Evolutionary conservation across 73 alveolate species (phyloP).

Genomic region (Durusdinium trenchii): DNA sequence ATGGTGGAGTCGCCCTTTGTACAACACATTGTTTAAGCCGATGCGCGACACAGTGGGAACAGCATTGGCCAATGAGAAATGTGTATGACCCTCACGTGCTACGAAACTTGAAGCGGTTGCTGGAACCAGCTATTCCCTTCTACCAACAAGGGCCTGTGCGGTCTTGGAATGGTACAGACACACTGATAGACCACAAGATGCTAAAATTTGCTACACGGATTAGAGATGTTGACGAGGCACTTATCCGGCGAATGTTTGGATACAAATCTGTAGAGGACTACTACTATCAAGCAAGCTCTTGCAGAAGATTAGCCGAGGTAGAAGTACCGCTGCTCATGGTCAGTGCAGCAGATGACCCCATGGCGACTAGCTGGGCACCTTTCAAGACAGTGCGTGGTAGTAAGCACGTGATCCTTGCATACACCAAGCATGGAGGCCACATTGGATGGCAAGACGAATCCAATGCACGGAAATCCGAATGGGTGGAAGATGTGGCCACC

Average conservation of each 20-base stretch:
- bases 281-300: conserved; percentile 62
- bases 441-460: conserved; percentile 21
- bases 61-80: conserved; percentile 55
- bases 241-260: conserved; percentile 74
- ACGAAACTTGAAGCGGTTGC: conserved; percentile 44
- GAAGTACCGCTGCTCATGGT: conserved; percentile 56
- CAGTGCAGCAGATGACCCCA: conserved; percentile 86
- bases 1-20: conserved; percentile 81
- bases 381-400: neutral
- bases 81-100: conserved; percentile 49
- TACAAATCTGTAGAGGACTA: conserved; percentile 71
- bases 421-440: conserved; percentile 78
- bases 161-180: neutral
- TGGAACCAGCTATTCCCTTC: conserved; percentile 64
- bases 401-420: conserved; percentile 36
- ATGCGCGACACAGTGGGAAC: conserved; percentile 14
- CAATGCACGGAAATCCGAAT: neutral
- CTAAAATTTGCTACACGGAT: conserved; percentile 12
- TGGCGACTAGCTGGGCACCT: conserved; percentile 77
- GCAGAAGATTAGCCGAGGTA: conserved; percentile 53
- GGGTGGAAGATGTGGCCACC: conserved; percentile 40
- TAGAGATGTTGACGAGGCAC: conserved; percentile 59
- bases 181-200: neutral
- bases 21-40: conserved; percentile 72
- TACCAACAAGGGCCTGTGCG: conserved; percentile 50